These are phyloP conservation scores for Funneliformis geosporum DNA, from an alignment of 192 early-diverging fungal genomes.

Conservation along the genomic window DNA sequence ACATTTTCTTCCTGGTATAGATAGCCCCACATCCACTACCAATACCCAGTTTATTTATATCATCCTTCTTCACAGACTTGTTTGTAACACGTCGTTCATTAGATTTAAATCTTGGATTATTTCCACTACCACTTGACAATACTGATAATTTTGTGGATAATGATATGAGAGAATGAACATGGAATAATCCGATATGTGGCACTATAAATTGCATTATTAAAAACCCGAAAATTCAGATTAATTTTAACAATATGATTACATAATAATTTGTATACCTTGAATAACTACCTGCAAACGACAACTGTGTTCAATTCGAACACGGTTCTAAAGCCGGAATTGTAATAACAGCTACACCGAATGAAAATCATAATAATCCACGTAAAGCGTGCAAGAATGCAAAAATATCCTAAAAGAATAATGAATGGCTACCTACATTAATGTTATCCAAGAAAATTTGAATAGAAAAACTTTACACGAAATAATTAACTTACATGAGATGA, in stretches of 20 bases:
- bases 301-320: constrained; percentile 66
- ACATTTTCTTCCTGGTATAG: not conserved
- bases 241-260: not conserved
- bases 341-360: constrained; percentile 72
- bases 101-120: constrained; percentile 85
- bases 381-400: constrained; percentile 76
- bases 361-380: constrained; percentile 74
- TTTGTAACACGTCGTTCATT: constrained; percentile 54
- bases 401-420: constrained; percentile 44
- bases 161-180: constrained; percentile 76
- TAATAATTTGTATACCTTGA: not conserved
- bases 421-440: not conserved
- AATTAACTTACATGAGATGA: constrained; percentile 53
- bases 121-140: constrained; percentile 58
- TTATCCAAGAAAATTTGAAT: not conserved
- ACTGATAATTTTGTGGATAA: constrained; percentile 71
- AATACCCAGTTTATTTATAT: not conserved
- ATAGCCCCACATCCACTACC: not conserved
- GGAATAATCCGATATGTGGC: constrained; percentile 86
- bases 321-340: constrained; percentile 68
- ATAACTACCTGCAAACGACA: constrained; percentile 80
- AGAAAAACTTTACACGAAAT: not conserved
- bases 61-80: not conserved
- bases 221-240: constrained; percentile 43
- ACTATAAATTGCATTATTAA: constrained; percentile 56